Evolutionary conservation across 805 yeast species (phyloP).

Genomic region (Starmerella davenportii): DNA sequence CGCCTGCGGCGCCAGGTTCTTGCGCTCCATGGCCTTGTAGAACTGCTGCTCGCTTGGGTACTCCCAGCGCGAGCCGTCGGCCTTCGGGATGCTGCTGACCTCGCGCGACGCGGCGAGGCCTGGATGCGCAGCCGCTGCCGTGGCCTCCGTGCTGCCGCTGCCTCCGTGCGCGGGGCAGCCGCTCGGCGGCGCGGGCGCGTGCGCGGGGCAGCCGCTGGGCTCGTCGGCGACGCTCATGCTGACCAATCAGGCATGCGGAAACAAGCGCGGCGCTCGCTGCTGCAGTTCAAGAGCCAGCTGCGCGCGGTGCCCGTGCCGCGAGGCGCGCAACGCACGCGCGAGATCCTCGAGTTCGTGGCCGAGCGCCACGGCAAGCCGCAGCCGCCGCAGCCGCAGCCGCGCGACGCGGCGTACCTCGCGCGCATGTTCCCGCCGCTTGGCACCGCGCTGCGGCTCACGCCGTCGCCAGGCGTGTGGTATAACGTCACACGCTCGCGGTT

Average conservation of each 20-base stretch:
- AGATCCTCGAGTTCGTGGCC: slow-evolving; percentile 6
- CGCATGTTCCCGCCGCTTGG: slow-evolving; percentile 6
- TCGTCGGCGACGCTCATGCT: no score
- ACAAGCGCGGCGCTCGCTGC: not conserved
- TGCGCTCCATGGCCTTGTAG: slow-evolving; percentile 82
- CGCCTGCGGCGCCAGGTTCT: slow-evolving; percentile 69
- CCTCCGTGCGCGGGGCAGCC: not conserved
- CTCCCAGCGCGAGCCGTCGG: slow-evolving; percentile 58
- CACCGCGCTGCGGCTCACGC: not conserved
- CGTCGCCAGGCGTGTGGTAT: slow-evolving; percentile 13
- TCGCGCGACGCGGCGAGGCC: slow-evolving; percentile 54
- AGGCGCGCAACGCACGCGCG: slow-evolving; percentile 16
- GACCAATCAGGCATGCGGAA: no score
- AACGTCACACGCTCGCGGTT: slow-evolving; percentile 14
- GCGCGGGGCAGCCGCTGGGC: not conserved
- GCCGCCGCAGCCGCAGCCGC: not conserved
- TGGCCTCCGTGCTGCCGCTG: no score
- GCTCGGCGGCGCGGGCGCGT: not conserved
- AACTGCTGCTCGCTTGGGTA: slow-evolving; percentile 93
- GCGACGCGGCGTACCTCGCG: slow-evolving; percentile 3
- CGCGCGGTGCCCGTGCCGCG: slow-evolving; percentile 37
- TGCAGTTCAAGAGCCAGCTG: not conserved
- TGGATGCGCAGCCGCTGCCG: slow-evolving; percentile 3
- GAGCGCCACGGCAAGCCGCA: not conserved
- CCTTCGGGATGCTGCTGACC: slow-evolving; percentile 66